A percentile compares a stretch with the other conserved stretches of the same genome.
phyloP scores from a whole-genome alignment of 1,284 basidiomycete genomes.

The Ceratobasidium sp. region DNA sequence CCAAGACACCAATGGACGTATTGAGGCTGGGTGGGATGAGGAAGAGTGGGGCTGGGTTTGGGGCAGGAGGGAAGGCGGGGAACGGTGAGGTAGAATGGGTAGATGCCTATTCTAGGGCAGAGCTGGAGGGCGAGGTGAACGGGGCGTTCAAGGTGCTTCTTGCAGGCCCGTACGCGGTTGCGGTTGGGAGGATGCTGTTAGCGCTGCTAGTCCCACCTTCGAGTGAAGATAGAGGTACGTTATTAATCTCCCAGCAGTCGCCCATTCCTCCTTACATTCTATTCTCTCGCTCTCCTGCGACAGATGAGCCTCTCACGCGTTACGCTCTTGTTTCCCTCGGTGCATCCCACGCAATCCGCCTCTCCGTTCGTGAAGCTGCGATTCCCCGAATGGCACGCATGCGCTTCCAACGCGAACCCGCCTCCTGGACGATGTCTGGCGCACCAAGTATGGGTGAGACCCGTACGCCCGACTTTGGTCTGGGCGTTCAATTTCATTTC shows the following conservation, averaged over 20 bases:
- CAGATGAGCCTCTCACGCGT: background rate
- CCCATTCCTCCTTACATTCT: too few species aligned
- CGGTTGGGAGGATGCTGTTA: conserved; percentile 34
- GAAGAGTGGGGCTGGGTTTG: conserved; percentile 22
- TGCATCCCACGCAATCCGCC: conserved; percentile 14
- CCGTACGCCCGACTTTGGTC: too few species aligned
- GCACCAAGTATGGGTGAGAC: conserved; percentile 39
- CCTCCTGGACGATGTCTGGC: conserved; percentile 21
- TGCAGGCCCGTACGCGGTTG: conserved; percentile 32
- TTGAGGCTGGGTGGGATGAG: conserved; percentile 10
- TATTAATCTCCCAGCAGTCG: too few species aligned
- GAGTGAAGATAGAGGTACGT: background rate
- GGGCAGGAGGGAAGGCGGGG: background rate
- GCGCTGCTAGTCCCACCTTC: conserved; percentile 23
- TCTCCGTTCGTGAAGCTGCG: conserved; percentile 31
- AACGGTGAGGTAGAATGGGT: conserved; percentile 12
- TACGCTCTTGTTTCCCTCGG: conserved; percentile 31
- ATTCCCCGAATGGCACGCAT: conserved; percentile 35
- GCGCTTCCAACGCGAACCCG: conserved; percentile 22
- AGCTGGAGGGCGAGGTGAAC: conserved; percentile 33
- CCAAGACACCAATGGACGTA: conserved; percentile 38
- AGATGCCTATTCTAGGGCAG: conserved; percentile 28
- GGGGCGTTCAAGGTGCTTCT: conserved; percentile 36
- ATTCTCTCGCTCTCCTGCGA: background rate
- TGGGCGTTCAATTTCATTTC: too few species aligned